phyloP scores from a whole-genome alignment of 495 filamentous ascomycete genomes.

The Podospora anserina region DNA sequence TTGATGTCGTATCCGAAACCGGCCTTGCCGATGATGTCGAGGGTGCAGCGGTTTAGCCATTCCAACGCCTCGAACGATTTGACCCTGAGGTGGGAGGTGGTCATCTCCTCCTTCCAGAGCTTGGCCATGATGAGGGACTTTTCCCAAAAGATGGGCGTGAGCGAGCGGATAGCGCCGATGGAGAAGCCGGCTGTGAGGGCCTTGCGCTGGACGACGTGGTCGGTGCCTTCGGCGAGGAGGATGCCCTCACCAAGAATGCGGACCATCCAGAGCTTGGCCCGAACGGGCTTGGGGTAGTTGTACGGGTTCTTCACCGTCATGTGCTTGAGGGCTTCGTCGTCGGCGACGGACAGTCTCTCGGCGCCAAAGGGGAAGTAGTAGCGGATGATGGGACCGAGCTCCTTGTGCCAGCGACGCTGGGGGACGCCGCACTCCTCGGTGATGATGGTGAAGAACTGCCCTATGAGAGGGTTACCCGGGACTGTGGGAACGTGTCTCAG shows the following conservation, averaged over 20 bases:
- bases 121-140: constrained; percentile 46
- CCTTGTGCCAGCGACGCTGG: constrained; percentile 30
- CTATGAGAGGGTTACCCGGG: constrained; percentile 24
- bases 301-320: constrained; percentile 53
- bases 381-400: constrained; percentile 27
- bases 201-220: constrained; percentile 47
- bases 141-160: constrained; percentile 51
- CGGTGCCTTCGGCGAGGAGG: constrained; percentile 46
- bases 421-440: constrained; percentile 29
- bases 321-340: constrained; percentile 39
- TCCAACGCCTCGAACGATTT: constrained; percentile 44
- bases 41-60: constrained; percentile 48
- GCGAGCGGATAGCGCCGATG: constrained; percentile 41
- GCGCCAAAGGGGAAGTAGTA: constrained; percentile 31
- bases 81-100: constrained; percentile 23
- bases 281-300: constrained; percentile 51
- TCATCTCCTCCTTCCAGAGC: constrained; percentile 42
- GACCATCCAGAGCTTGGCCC: constrained; percentile 50
- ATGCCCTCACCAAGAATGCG: constrained; percentile 49
- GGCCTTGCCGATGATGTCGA: constrained; percentile 53
- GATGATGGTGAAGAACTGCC: constrained; percentile 31
- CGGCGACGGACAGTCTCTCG: constrained; percentile 29
- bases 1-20: constrained; percentile 49
- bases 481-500: constrained; percentile 27
- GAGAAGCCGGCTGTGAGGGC: constrained; percentile 47